Evolutionary conservation across 306 rosid genomes (phyloP), one percentile per base, ranked within the genome.

Genomic region (Rosa lucieae): DNA sequence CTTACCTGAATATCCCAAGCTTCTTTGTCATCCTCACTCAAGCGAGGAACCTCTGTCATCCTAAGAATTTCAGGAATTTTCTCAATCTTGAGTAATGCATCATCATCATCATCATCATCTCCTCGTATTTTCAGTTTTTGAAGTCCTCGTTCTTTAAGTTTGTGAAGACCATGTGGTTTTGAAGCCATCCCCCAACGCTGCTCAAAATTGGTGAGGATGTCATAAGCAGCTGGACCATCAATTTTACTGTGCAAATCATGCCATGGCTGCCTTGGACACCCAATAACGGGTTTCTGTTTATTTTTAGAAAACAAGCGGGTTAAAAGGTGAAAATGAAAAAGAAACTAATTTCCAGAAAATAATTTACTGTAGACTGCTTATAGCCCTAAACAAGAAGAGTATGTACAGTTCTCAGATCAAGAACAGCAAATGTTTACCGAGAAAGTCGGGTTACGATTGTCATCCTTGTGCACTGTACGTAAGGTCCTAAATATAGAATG

Each of bases 141-240:
- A 47, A 47, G 52, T 14, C 52, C 52, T 47, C 52, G 52, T 48
- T 53, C 59, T 17, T 53, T 53, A 5, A 90, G 78, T 79, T 83
- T 94, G 35, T 66, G 72, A 63, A 90, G 66, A 52, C 82, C 85
- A 1, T 44, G 77, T 61, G 70, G 69, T 79, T 89, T 87, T 49
- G 88, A 71, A 26, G 97, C 91, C 75, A 61, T 87, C 72, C 82
- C 77, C 97, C 97, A 94, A 49, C 97, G 94, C 77, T 94, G 91
- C 89, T 92, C 92, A 75, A 92, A 94, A 84, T 94, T 94, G 69
- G 85, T 77, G 52, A 94, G 94, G 73, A 94, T 73, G 65, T 94
- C 98, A 47, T 94, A 92, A 6, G 98, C 97, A 7, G 98, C 98
- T 3, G 97, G 94, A 55, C 98, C 98, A 59, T 90, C 97, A 76